Conservation (phyloP, 768 basidiomycete genomes). For the Russula sp. region DNA sequence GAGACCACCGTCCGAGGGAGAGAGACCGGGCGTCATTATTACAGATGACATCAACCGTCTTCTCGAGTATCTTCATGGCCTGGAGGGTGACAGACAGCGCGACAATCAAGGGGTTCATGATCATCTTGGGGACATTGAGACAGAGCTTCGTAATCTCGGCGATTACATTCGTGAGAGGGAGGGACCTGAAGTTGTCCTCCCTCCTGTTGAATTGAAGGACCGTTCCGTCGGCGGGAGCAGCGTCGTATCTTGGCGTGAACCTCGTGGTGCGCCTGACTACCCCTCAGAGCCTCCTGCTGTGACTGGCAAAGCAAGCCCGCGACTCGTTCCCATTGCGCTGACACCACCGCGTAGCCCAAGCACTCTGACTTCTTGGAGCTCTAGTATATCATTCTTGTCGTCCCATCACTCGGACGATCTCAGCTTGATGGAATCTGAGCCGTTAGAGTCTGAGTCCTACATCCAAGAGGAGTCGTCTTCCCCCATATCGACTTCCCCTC, state of each 20-base stretch:
- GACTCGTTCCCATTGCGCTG: conserved; percentile 32
- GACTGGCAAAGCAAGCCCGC: conserved; percentile 6
- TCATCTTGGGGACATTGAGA: conserved; percentile 63
- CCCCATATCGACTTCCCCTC: conserved; percentile 30
- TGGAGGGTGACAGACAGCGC: conserved; percentile 55
- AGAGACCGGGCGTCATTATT: conserved; percentile 37
- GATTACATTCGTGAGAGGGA: conserved; percentile 29
- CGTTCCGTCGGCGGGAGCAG: conserved; percentile 31
- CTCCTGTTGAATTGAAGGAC: conserved; percentile 8
- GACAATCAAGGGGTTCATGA: conserved; percentile 61
- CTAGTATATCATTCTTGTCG: conserved; percentile 41
- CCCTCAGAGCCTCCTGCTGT: conserved; percentile 7
- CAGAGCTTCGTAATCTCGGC: conserved; percentile 56
- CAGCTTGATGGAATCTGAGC: conserved; percentile 38
- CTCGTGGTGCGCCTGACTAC: conserved; percentile 23
- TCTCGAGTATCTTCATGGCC: conserved; percentile 51
- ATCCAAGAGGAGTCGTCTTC: conserved; percentile 20
- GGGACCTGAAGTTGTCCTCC: conserved; percentile 1
- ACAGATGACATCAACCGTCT: conserved; percentile 49
- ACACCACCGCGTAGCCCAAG: conserved; percentile 38
- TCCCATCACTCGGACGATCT: conserved; percentile 74
- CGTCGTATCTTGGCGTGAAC: conserved; percentile 30
- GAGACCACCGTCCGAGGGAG: conserved; percentile 21
- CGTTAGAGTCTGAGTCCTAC: conserved; percentile 24
- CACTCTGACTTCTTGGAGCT: conserved; percentile 36